Evolutionary conservation across 2,329 filamentous ascomycete species (phyloP), one percentile per base, ranked within the genome.

Genomic region (Pochonia chlamydosporia): DNA sequence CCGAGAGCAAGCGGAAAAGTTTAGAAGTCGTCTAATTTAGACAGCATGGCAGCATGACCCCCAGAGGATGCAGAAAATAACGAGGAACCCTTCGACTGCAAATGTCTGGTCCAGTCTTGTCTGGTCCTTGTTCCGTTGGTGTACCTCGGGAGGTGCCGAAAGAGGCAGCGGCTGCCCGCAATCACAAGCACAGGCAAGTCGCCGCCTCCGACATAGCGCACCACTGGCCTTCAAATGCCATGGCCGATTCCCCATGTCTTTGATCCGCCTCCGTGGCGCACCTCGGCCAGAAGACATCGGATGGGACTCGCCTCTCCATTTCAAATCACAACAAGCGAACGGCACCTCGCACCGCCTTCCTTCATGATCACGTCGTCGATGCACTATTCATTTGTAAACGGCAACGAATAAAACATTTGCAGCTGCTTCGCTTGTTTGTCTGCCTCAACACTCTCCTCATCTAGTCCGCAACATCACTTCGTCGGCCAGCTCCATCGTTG

Each of bases 111-210:
- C 26, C 6, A 28, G 26, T 6, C 13, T 13, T 28, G 26, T 28
- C 26, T 28, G 26, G 26, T 28, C 13, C 9, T 6, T 14, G 16
- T 16, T 14, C n/a, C 14, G n/a, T 4, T 13, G 31, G n/a, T 35
- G 40, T 14, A 21, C 40, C 40, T 21, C 25, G 40, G 40, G 25
- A 30, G 40, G 18, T 28, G 20, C 40, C 40, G 40, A 42, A 42
- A 42, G n/a, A 28, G 40, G 40, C 21, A 42, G 16, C 24, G 18
- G 9, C 40, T 26, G 8, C 40, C 40, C 26, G 40, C 40, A 18
- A 43, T 43, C 40, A 43, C 40, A 43, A 26, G 40, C 40, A 35
- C 28, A 40, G 36, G n/a, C 36, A 39, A 20, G 21, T 11, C 36
- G 21, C n/a, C 31, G 31, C n/a, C 4, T 6, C 20, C 20, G 23